Base-by-base conservation (phyloP, 805 yeast genomes). In the Yarrowia sp. region DNA sequence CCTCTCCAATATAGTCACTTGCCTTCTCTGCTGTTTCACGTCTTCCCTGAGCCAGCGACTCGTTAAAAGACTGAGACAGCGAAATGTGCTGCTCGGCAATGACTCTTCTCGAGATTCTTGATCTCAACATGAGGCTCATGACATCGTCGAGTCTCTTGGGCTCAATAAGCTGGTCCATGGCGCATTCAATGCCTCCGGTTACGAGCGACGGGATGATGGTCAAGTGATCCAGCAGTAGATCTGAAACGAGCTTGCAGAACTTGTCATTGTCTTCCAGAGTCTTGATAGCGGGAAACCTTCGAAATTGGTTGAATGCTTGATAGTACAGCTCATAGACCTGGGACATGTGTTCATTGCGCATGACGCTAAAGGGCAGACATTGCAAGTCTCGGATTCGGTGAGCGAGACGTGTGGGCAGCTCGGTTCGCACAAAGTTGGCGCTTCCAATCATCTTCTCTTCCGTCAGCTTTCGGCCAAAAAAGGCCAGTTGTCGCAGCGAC, bases 1-100 rank as follows among this genome's bases (percentile, higher is more conserved):
- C 90, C 71, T 90, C 97, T 33, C 98, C 88, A 48, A 80, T 76
- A 65, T 78, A 80, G 43, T 70, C 72, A 33, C 56, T 36, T 3
- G 64, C 14, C 17, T 46, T 44, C 16, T 49, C 51, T 10, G 63
- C 51, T 16, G 63, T 58, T n/a, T 58, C 63, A 12, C 48, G 63
- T 5, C 72, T 69, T 41, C 71, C 71, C 30, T 67, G 67, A 79
- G 16, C 88, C 83, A 58, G 36, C 32, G 72, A 82, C 80, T 48
- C 78, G 62, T 78, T 76, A 73, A 84, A 88, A 66, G 88, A 83
- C 36, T 85, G 82, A 0, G 96, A 84, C 61, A 95, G 81, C 10
- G 95, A 85, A 40, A 90, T 77, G 76, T 95, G 98, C 73, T 93
- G 97, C 76, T 93, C 97, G 46, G 91, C 90, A 67, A 93, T 88